Base-by-base conservation (phyloP, 768 basidiomycete genomes). In the Tephrocybe rancida region DNA sequence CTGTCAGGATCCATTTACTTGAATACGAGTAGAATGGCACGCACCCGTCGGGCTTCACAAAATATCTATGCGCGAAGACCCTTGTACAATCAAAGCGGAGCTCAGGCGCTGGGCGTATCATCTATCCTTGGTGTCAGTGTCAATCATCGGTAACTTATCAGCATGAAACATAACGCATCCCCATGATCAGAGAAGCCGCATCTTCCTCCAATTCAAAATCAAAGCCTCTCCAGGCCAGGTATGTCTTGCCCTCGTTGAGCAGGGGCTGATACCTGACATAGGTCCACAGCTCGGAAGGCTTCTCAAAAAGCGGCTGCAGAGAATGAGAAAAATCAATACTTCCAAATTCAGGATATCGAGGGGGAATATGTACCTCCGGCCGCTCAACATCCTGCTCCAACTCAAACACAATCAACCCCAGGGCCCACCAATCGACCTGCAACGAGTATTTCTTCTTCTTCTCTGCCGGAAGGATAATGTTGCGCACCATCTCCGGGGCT, bases 381-480 rank as follows among this genome's bases (percentile, higher is more conserved):
- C 3, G 1, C 9, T 32, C 32, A 7, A 42, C 50, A n/a, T 44
- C 50, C 9, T 66, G 61, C 34, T 74, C 65, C 11, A 78, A 52
- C 54, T 77, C 73, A 52, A 66, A 79, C 8, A 69, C 54, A 10
- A 78, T 61, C 39, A 75, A 75, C 5, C 78, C 77, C 9, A 76
- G 59, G 0, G 66, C 66, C 76, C 76, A 79, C 63, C 74, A 78
- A 48, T 79, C 74, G 11, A 75, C 68, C 1, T 61, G 58, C 0
- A 55, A 45, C 8, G 72, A 70, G 41, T 76, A 76, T 29, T 38
- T 56, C 19, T 26, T 60, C 41, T 44, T 63, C 5, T 51, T 34
- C 30, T 19, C 47, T 5, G 16, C 0, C 0, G 43, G 44, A n/a
- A 60, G 8, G 7, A 58, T 46, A 2, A 48, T 49, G 30, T 69